Evolutionary conservation across 2,329 filamentous ascomycete species (phyloP).

Genomic region (Alternaria alternata): DNA sequence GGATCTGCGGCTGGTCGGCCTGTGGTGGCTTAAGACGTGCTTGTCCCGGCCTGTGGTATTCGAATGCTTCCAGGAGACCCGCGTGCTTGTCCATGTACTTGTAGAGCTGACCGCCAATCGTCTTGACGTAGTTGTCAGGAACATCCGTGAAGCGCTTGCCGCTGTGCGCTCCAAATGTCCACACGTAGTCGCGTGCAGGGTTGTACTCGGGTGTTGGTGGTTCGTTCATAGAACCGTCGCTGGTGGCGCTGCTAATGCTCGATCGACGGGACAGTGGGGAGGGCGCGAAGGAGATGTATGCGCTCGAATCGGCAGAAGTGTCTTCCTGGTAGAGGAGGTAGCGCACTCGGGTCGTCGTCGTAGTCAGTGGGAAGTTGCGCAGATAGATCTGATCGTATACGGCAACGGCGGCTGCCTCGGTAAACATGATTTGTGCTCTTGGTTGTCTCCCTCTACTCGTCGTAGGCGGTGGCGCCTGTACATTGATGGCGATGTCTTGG

Average conservation of each 20-base stretch:
- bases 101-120: slow-evolving; percentile 32
- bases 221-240: neutral
- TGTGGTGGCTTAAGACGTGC: slow-evolving; percentile 14
- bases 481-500: slow-evolving; percentile 35
- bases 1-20: neutral
- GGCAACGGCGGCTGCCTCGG: slow-evolving; percentile 23
- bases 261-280: slow-evolving; percentile 21
- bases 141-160: slow-evolving; percentile 30
- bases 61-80: slow-evolving; percentile 33
- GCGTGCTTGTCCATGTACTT: slow-evolving; percentile 27
- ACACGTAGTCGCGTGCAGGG: slow-evolving; percentile 30
- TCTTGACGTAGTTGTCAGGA: slow-evolving; percentile 31
- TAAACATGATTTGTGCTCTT: slow-evolving; percentile 32
- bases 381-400: slow-evolving; percentile 25
- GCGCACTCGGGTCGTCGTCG: slow-evolving; percentile 14
- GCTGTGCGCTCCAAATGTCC: slow-evolving; percentile 26
- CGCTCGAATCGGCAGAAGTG: slow-evolving; percentile 10
- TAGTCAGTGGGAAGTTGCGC: slow-evolving; percentile 26
- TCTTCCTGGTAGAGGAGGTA: slow-evolving; percentile 23
- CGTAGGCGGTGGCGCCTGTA: slow-evolving; percentile 19
- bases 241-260: slow-evolving; percentile 20
- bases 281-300: slow-evolving; percentile 13
- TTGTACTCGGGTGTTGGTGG: slow-evolving; percentile 9
- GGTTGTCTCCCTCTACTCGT: slow-evolving; percentile 1
- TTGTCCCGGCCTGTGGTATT: slow-evolving; percentile 32